These are phyloP conservation scores for Claviceps fusiformis DNA, from an alignment of 2,329 filamentous ascomycete species.

Conservation along the genomic window DNA sequence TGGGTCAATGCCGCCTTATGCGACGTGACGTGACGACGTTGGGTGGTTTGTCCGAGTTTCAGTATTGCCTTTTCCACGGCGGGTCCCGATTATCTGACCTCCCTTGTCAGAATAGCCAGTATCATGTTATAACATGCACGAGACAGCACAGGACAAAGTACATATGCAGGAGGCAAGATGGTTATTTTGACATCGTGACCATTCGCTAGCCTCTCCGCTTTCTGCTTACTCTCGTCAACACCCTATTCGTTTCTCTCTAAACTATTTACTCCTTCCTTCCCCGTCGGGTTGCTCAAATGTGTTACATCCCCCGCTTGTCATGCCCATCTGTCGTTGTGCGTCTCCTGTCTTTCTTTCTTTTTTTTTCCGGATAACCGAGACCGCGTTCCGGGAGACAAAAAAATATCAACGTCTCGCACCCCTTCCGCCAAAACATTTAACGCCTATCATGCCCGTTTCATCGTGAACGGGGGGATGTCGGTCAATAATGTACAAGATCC, in stretches of 20 bases:
- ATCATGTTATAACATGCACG: neutral
- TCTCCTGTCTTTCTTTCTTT: neutral
- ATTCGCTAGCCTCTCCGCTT: neutral
- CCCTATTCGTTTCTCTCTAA: neutral
- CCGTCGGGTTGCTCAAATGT: neutral
- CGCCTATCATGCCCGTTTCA: conserved; percentile 10
- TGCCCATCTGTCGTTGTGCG: neutral
- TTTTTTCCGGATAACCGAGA: neutral
- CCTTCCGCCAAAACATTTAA: conserved; percentile 1
- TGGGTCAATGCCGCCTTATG: neutral
- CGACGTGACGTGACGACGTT: neutral
- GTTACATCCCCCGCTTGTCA: neutral
- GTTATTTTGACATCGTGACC: neutral
- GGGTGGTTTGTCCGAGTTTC: neutral
- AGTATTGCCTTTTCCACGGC: neutral
- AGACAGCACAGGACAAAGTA: neutral
- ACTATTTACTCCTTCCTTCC: neutral
- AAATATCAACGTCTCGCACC: neutral
- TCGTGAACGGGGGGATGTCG: conserved; percentile 6
- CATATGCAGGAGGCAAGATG: too few relatives aligned
- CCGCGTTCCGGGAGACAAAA: neutral
- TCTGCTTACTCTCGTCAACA: neutral
- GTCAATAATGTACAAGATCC: conserved; percentile 10
- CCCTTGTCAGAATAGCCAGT: too few relatives aligned
- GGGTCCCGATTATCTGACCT: too few relatives aligned